Evolutionary conservation across 805 yeast genomes (phyloP).

Genomic region (Kregervanrija fluxuum): DNA sequence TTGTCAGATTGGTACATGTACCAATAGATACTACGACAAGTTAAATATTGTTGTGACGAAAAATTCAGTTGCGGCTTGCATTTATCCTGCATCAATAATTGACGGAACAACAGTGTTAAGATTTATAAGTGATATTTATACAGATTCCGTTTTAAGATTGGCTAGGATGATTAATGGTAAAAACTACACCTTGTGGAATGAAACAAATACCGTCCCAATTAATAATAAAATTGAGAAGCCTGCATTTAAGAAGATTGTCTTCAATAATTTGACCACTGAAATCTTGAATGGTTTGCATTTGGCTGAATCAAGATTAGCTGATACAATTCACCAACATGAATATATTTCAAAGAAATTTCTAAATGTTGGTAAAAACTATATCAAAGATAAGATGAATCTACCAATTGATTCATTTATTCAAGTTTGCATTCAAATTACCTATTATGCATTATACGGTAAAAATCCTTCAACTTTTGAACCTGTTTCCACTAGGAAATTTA

Average conservation of each 20-base stretch:
- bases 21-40: conserved; percentile 55
- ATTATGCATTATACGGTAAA: conserved; percentile 49
- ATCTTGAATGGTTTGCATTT: conserved; percentile 41
- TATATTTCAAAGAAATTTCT: conserved; percentile 32
- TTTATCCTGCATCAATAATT: conserved; percentile 52
- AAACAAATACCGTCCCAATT: conserved; percentile 31
- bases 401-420: conserved; percentile 47
- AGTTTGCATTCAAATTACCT: conserved; percentile 43
- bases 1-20: conserved; percentile 49
- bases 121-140: conserved; percentile 50
- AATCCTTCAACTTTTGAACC: conserved; percentile 35
- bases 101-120: conserved; percentile 53
- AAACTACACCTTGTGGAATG: conserved; percentile 47
- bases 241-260: conserved; percentile 21
- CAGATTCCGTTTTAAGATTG: conserved; percentile 48
- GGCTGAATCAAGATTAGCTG: conserved; percentile 53
- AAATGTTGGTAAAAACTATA: conserved; percentile 25
- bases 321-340: conserved; percentile 51
- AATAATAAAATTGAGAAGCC: conserved; percentile 31
- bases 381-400: conserved; percentile 33
- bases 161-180: conserved; percentile 53
- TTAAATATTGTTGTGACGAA: conserved; percentile 45
- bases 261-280: conserved; percentile 36
- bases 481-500: conserved; percentile 60
- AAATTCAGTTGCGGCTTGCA: conserved; percentile 52